Percentiles rank a stretch among this genome's conserved stretches.
Evolutionary conservation across 1,284 basidiomycete genomes (phyloP).

Genomic region (Cutaneotrichosporon cutaneum): DNA sequence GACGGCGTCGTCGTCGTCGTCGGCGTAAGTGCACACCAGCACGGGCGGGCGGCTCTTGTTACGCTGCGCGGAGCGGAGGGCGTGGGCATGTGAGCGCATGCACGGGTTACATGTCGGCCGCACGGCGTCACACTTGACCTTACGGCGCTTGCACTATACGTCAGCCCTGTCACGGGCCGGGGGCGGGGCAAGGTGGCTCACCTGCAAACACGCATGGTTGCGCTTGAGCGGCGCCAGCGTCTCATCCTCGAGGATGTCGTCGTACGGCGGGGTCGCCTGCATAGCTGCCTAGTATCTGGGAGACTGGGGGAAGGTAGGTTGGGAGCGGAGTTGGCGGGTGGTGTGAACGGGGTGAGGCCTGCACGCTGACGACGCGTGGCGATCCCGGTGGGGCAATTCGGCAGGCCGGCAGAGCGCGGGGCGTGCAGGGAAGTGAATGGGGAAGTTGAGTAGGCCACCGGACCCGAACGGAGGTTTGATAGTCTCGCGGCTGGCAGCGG

Average conservation of each 20-base stretch:
- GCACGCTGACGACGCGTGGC: neutral
- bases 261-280: constrained; percentile 27
- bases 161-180: neutral
- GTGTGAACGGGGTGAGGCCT: neutral
- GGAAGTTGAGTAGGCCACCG: neutral
- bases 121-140: constrained; percentile 48
- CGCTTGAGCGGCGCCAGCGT: constrained; percentile 46
- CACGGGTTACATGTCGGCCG: constrained; percentile 46
- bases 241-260: constrained; percentile 43
- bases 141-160: constrained; percentile 48
- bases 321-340: neutral
- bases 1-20: constrained; percentile 18
- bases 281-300: constrained; percentile 10
- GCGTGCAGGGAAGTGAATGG: too few relatives aligned
- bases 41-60: constrained; percentile 35
- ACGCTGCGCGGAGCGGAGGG: constrained; percentile 42
- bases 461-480: too few relatives aligned
- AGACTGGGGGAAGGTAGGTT: neutral
- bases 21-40: constrained; percentile 40
- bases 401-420: neutral
- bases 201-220: constrained; percentile 47
- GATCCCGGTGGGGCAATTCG: neutral
- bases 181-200: neutral
- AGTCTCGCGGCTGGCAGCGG: too few relatives aligned
- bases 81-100: constrained; percentile 48